Base-by-base conservation (phyloP, 2,329 filamentous ascomycete genomes). In the Coniochaeta sp. region DNA sequence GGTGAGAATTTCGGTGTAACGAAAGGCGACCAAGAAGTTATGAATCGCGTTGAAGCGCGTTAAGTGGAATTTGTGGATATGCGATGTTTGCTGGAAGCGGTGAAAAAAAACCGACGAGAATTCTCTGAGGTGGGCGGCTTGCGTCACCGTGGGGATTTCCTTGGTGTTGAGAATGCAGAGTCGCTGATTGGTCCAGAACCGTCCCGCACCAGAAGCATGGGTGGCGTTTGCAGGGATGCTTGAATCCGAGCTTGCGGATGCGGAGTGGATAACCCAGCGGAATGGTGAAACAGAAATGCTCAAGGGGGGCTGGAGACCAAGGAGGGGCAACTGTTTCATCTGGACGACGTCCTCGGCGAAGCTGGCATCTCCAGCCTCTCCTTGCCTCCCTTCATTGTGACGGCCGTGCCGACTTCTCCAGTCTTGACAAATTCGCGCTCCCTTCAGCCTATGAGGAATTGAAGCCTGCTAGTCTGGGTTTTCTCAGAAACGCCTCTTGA, bases 281-380 rank as follows among this genome's bases (percentile, higher is more conserved):
- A 42, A 42, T 42, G 38, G 38, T 42, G 38, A 42, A 42, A 42
- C 38, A 42, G 20, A 42, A 42, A 42, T 24, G 38, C 22, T 14
- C 38, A 22, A 42, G 20, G 38, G n/a, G 38, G 20, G 18, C 38
- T 26, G 38, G 27, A 30, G 6, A 12, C 6, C 27, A 30, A 7
- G 27, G 38, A 42, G 38, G 38, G 38, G 22, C 38, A 8, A 42
- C 12, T 42, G 38, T 42, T 42, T 42, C 38, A 42, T 26, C 10
- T 26, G 20, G 20, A 24, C 26, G 38, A 26, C 38, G 38, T 24
- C 20, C 9, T 40, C 9, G 20, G 26, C 13, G 18, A 26, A 18
- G 6, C 20, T 18, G n/a, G 22, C 10, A 24, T 14, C n/a, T 24
- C n/a, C 20, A 20, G 38, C 38, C 38, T 42, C 38, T 42, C 38